These are phyloP conservation scores for Miscanthus lutarioriparius DNA, from an alignment of 176 grass and related monocot genomes.

Conservation along the genomic window DNA sequence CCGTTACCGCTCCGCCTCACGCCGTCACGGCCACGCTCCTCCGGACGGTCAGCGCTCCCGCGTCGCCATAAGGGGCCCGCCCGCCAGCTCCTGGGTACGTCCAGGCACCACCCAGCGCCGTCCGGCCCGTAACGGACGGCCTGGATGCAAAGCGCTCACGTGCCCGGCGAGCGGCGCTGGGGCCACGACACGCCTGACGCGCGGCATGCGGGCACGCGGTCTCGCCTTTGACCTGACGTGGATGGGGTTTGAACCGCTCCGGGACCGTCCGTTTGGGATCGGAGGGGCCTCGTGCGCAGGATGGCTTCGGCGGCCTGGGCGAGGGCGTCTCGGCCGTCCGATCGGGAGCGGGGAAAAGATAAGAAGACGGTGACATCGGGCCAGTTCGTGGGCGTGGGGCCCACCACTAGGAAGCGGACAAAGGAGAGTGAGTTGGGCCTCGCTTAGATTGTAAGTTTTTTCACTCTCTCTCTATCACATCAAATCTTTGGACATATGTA, in stretches of 20 bases:
- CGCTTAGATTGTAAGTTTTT: too few species aligned
- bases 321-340: neutral
- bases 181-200: conserved; percentile 41
- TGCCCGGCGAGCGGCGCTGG: neutral
- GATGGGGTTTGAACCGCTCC: neutral
- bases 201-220: conserved; percentile 30
- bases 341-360: neutral
- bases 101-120: accelerated
- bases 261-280: conserved; percentile 8
- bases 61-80: conserved; percentile 19
- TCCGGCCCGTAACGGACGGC: neutral
- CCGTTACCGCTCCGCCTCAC: conserved; percentile 27
- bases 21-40: conserved; percentile 27
- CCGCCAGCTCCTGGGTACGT: neutral
- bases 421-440: conserved; percentile 25
- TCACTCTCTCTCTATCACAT: too few species aligned
- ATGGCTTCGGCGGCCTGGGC: neutral
- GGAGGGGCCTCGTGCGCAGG: neutral
- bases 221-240: conserved; percentile 49
- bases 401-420: conserved; percentile 30
- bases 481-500: too few species aligned
- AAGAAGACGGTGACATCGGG: conserved; percentile 25
- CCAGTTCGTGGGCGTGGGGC: neutral
- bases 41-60: conserved; percentile 52
- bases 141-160: neutral